phyloP scores from a whole-genome alignment of 1,139 yeast species.

The Magnusiomyces suaveolens region DNA sequence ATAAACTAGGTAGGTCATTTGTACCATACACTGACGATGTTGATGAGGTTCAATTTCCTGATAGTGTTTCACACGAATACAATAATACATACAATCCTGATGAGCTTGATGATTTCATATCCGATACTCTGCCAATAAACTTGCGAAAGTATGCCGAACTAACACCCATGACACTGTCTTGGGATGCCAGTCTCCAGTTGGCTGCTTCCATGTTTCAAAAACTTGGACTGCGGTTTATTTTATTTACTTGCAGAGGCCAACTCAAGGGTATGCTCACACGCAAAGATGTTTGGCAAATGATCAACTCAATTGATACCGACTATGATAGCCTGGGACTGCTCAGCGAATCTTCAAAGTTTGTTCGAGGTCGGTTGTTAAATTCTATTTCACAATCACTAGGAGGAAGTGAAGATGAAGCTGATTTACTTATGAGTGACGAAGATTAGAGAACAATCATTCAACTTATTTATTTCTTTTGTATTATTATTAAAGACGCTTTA shows the following conservation, averaged over 20 bases:
- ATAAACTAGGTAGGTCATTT: neutral
- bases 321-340: conserved; percentile 7
- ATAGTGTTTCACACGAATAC: neutral
- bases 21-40: neutral
- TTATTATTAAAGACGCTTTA: neutral
- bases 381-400: conserved; percentile 12
- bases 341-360: conserved; percentile 7
- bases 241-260: conserved; percentile 41
- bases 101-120: neutral
- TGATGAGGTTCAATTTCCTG: neutral
- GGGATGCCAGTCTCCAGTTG: conserved; percentile 34
- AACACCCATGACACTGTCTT: conserved; percentile 27
- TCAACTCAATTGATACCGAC: conserved; percentile 16
- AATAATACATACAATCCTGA: neutral
- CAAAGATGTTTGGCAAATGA: conserved; percentile 52
- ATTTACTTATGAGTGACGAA: conserved; percentile 12
- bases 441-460: conserved; percentile 6
- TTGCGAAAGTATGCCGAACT: conserved; percentile 25
- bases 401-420: conserved; percentile 13
- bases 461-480: no score
- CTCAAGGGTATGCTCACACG: conserved; percentile 52
- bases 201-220: conserved; percentile 43
- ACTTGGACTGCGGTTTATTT: conserved; percentile 44
- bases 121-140: conserved; percentile 8
- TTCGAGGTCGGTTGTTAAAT: conserved; percentile 13